Evolutionary conservation across 768 basidiomycete genomes (phyloP).

Genomic region (Tricholoma flavovirens): DNA sequence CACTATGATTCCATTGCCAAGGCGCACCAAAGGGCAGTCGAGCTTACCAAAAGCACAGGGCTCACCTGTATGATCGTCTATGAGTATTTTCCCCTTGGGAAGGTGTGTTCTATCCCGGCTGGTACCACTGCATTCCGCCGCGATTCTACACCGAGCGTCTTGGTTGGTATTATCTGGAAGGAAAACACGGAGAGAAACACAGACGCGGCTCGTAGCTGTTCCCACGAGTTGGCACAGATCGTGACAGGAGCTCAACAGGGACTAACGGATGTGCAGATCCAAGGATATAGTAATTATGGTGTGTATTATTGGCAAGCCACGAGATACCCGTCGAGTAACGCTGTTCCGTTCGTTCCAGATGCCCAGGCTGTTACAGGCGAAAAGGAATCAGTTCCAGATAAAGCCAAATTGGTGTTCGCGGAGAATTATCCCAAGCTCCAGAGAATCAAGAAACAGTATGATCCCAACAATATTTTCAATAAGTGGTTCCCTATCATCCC

Average conservation of each 20-base stretch:
- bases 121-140: conserved; percentile 37
- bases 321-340: too few relatives aligned
- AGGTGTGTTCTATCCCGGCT: conserved; percentile 29
- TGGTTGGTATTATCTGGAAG: background rate
- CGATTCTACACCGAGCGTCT: conserved; percentile 14
- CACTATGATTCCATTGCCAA: conserved; percentile 11
- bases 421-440: conserved; percentile 32
- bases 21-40: conserved; percentile 18
- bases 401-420: conserved; percentile 25
- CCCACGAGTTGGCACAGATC: too few relatives aligned
- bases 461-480: conserved; percentile 28
- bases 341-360: background rate
- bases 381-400: too few relatives aligned
- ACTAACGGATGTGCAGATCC: too few relatives aligned
- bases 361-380: too few relatives aligned
- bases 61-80: conserved; percentile 8
- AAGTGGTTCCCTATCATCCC: conserved; percentile 31
- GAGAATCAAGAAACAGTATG: too few relatives aligned
- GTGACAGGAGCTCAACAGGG: too few relatives aligned
- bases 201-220: too few relatives aligned
- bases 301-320: too few relatives aligned
- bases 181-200: too few relatives aligned
- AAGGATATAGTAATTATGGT: too few relatives aligned
- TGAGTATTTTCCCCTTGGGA: conserved; percentile 37
- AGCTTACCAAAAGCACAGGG: conserved; percentile 8